Base-by-base conservation (phyloP, 129 eudicot genomes). In the Centrapalus pauciflorus region DNA sequence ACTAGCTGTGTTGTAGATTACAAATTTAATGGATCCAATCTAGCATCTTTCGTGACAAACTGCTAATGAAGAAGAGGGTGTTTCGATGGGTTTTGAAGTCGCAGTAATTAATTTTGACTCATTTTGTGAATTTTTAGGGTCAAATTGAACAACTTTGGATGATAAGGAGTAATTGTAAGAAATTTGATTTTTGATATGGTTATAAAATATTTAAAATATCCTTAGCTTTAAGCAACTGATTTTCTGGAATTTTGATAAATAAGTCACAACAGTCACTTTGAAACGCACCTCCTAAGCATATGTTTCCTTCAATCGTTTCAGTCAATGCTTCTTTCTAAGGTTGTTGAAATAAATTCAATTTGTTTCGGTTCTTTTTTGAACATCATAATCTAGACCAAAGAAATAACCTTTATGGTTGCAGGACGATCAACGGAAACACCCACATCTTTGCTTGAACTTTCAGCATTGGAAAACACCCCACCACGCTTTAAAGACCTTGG, bases 401-500 rank as follows among this genome's bases (percentile, higher is more conserved):
- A 14, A 43, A 33, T 28, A 59, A 87, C 96, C 99, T 78, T 80
- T 65, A 69, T 64, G 30, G 83, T 58, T 33, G 82, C 43, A 8
- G 95, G 85, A 58, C 72, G 89, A 64, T 85, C 96, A 74, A 33
- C 80, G 5, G 81, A 43, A 69, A 65, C 76, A 58, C 79, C 71
- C 49, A 68, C 69, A 67, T 79, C 90, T 79, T 76, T 84, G 46
- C 52, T 60, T 49, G 76, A 64, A 40, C 8, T 33, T 20, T 75
- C 79, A 26, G 63, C 61, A 16, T 57, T 77, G 64, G 96, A 76
- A 68, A 83, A 69, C 20, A 72, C 79, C 64, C 87, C 97, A 24
- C 74, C 75, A 69, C 50, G 75, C 40, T 66, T 89, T 54, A 87
- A 62, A n/a, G 87, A 86, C 77, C 97, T 77, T 64, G 99, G 99